These are phyloP conservation scores for Russula griseocarnosa DNA, from an alignment of 768 basidiomycete species.

Conservation along the genomic window DNA sequence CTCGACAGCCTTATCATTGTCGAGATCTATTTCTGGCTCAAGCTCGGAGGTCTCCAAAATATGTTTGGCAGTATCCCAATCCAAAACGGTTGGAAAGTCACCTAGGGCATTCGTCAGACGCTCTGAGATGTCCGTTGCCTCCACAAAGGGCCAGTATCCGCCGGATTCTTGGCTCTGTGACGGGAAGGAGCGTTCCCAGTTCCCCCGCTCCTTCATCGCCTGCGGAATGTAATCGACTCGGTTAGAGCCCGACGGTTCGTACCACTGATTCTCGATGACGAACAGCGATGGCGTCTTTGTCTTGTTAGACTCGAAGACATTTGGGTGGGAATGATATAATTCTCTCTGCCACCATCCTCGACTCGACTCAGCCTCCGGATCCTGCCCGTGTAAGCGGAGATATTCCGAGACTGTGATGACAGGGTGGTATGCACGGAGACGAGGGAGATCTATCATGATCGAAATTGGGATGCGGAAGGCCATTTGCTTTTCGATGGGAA, in stretches of 20 bases:
- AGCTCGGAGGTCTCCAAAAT: neutral
- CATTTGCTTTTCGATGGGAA: constrained; percentile 38
- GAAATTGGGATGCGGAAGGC: constrained; percentile 38
- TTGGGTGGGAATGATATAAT: constrained; percentile 35
- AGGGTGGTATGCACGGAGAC: constrained; percentile 38
- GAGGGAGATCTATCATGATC: constrained; percentile 42
- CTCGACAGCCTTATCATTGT: constrained; percentile 34
- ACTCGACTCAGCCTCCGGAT: constrained; percentile 36
- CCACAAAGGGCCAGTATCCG: constrained; percentile 10
- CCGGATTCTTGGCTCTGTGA: constrained; percentile 21
- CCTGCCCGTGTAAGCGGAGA: constrained; percentile 40
- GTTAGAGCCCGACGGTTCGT: constrained; percentile 37
- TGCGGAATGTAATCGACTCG: constrained; percentile 41
- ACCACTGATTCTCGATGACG: constrained; percentile 40
- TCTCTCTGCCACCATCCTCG: constrained; percentile 40
- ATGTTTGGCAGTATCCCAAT: constrained; percentile 10
- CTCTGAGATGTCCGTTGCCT: constrained; percentile 1
- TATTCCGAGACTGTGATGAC: constrained; percentile 44
- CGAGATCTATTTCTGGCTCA: constrained; percentile 19
- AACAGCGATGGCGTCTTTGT: constrained; percentile 32
- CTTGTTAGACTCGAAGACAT: constrained; percentile 29
- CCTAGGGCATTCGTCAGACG: neutral
- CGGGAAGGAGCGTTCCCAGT: constrained; percentile 31
- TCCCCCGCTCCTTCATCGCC: constrained; percentile 35
- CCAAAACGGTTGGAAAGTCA: neutral